Conservation (phyloP, 768 basidiomycete genomes). For the Psilocybe sp. region DNA sequence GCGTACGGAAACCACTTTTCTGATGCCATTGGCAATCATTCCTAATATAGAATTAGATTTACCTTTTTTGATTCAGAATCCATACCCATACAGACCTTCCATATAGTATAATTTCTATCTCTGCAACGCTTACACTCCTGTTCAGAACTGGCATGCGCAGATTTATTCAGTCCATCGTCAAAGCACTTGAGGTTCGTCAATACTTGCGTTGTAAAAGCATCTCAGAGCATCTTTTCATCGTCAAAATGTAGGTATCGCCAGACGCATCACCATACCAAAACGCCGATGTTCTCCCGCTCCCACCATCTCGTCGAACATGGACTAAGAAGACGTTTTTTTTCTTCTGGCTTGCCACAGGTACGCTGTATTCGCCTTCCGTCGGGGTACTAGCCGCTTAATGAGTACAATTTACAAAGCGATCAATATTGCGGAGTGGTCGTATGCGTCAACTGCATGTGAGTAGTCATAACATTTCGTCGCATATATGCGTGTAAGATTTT, state of each 20-base stretch:
- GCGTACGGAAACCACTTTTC: too few relatives aligned
- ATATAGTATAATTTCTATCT: too few relatives aligned
- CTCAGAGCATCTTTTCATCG: too few relatives aligned
- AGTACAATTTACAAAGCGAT: conserved; percentile 14
- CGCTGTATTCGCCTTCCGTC: background rate
- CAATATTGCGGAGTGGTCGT: conserved; percentile 32
- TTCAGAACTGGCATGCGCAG: too few relatives aligned
- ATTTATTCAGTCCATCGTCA: too few relatives aligned
- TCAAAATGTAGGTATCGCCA: conserved; percentile 21
- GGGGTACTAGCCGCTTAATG: background rate
- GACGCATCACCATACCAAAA: conserved; percentile 27
- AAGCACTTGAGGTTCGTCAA: too few relatives aligned
- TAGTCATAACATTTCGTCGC: background rate
- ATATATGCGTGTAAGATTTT: background rate
- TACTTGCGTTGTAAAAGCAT: too few relatives aligned
- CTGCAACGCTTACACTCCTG: too few relatives aligned
- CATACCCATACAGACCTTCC: too few relatives aligned
- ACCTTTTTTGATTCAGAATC: too few relatives aligned
- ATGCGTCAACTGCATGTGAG: conserved; percentile 24
- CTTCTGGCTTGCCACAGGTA: conserved; percentile 30
- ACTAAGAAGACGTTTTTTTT: conserved; percentile 24
- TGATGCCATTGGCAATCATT: too few relatives aligned
- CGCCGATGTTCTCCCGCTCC: conserved; percentile 25
- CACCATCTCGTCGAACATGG: conserved; percentile 25
- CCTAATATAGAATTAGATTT: too few relatives aligned